A percentile compares a stretch with the other conserved stretches of the same genome.
Evolutionary conservation across 805 yeast genomes (phyloP).

Genomic region (Barnettozyma botsteinii): DNA sequence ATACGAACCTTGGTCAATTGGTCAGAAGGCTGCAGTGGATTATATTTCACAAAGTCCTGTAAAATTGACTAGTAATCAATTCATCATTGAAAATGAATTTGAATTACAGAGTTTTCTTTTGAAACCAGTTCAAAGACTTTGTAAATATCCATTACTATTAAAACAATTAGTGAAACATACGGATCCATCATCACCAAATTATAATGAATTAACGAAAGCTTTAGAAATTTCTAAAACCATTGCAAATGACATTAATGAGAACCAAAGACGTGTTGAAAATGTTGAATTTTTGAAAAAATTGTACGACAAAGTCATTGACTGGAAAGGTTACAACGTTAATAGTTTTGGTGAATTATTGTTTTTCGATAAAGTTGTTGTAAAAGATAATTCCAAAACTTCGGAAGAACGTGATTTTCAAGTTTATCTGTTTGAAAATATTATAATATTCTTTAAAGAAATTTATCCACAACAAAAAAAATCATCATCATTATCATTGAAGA

Average conservation of each 20-base stretch:
- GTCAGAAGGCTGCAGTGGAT: conserved; percentile 83
- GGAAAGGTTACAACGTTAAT: conserved; percentile 82
- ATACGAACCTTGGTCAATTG: conserved; percentile 92
- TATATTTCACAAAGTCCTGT: conserved; percentile 57
- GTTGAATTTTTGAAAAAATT: conserved; percentile 62
- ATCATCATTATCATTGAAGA: conserved; percentile 39
- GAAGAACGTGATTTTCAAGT: conserved; percentile 85
- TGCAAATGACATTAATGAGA: conserved; percentile 85
- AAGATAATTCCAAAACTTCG: conserved; percentile 45
- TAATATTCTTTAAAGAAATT: conserved; percentile 59
- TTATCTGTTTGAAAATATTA: conserved; percentile 73
- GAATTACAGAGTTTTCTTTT: conserved; percentile 85
- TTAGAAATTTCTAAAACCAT: conserved; percentile 72
- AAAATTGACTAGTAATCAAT: conserved; percentile 44
- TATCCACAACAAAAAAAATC: conserved; percentile 41
- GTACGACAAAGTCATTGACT: conserved; percentile 71
- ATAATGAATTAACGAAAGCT: conserved; percentile 67
- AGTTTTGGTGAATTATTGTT: conserved; percentile 82
- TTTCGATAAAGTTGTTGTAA: conserved; percentile 64
- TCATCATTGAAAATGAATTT: conserved; percentile 72
- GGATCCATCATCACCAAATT: conserved; percentile 44
- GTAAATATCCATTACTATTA: conserved; percentile 85
- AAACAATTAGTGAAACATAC: conserved; percentile 68
- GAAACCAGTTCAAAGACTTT: conserved; percentile 94
- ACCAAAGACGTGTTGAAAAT: conserved; percentile 89